phyloP scores from a whole-genome alignment of 2,329 filamentous ascomycete species.

The Tothia fuscella region DNA sequence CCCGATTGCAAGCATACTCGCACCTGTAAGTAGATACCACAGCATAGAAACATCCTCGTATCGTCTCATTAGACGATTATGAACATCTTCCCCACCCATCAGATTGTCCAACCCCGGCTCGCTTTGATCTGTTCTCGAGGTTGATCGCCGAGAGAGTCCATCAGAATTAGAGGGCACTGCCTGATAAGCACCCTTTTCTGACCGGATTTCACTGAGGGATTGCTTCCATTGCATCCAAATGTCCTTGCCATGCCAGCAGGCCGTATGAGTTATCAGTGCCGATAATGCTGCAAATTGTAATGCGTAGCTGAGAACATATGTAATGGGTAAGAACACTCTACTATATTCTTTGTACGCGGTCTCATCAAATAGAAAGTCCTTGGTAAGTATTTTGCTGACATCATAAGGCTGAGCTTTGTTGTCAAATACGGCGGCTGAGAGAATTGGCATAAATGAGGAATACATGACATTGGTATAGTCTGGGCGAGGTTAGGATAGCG shows the following conservation, averaged over 20 bases:
- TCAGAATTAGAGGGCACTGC: conserved; percentile 6
- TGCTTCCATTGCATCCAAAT: conserved; percentile 66
- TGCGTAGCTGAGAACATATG: conserved; percentile 76
- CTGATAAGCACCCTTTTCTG: conserved; percentile 21
- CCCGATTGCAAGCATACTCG: conserved; percentile 64
- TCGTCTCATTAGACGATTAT: conserved; percentile 69
- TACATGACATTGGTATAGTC: conserved; percentile 69
- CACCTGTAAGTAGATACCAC: conserved; percentile 70
- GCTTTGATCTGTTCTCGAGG: conserved; percentile 14
- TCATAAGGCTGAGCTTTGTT: conserved; percentile 72
- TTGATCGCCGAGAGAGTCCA: not conserved
- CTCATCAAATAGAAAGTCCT: conserved; percentile 66
- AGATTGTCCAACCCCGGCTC: conserved; percentile 37
- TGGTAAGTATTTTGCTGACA: conserved; percentile 65
- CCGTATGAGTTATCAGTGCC: conserved; percentile 67
- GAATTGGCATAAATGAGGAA: conserved; percentile 75
- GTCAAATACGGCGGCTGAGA: conserved; percentile 76
- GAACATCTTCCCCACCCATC: conserved; percentile 65
- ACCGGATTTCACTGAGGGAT: conserved; percentile 51
- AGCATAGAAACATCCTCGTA: conserved; percentile 71
- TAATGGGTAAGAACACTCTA: conserved; percentile 73
- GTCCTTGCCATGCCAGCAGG: conserved; percentile 74
- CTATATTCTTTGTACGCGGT: conserved; percentile 71
- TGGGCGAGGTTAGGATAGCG: conserved; percentile 13
- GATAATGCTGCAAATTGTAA: conserved; percentile 76